Conservation (phyloP, 805 yeast genomes). For the Tetrapisispora pingtungensis region DNA sequence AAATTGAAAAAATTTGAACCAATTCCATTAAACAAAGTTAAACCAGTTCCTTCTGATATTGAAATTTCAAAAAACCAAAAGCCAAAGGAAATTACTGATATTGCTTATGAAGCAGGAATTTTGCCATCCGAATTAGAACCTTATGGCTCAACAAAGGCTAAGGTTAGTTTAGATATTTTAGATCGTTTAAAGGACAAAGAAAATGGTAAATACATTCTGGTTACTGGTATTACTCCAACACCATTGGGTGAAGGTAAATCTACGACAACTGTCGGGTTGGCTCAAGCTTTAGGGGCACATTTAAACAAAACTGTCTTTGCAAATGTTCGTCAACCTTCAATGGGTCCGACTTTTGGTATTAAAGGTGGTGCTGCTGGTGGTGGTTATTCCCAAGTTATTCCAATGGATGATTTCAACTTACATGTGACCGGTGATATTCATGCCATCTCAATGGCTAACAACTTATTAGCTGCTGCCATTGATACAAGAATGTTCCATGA, state of each 20-base stretch:
- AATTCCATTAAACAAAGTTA: slow-evolving; percentile 43
- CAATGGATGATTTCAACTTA: slow-evolving; percentile 83
- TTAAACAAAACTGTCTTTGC: slow-evolving; percentile 61
- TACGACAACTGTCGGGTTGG: slow-evolving; percentile 74
- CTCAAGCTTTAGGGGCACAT: slow-evolving; percentile 74
- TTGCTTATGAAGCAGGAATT: slow-evolving; percentile 62
- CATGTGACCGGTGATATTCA: slow-evolving; percentile 82
- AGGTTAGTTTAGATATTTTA: slow-evolving; percentile 54
- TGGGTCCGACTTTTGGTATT: slow-evolving; percentile 85
- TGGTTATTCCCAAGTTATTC: slow-evolving; percentile 79
- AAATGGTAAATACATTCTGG: slow-evolving; percentile 65
- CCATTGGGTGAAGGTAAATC: slow-evolving; percentile 83
- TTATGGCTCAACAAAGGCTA: slow-evolving; percentile 68
- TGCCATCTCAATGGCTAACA: slow-evolving; percentile 75
- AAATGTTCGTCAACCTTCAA: slow-evolving; percentile 77
- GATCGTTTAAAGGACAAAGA: slow-evolving; percentile 49
- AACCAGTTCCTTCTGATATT: slow-evolving; percentile 73
- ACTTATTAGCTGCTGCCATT: slow-evolving; percentile 73
- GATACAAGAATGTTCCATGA: slow-evolving; percentile 85
- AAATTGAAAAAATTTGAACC: slow-evolving; percentile 33
- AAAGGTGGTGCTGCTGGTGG: slow-evolving; percentile 92
- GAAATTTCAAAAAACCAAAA: slow-evolving; percentile 68
- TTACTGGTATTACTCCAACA: slow-evolving; percentile 79
- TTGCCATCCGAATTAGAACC: slow-evolving; percentile 60
- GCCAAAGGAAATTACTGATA: slow-evolving; percentile 58